phyloP scores from a whole-genome alignment of 129 eudicot genomes.

The Centella asiatica region DNA sequence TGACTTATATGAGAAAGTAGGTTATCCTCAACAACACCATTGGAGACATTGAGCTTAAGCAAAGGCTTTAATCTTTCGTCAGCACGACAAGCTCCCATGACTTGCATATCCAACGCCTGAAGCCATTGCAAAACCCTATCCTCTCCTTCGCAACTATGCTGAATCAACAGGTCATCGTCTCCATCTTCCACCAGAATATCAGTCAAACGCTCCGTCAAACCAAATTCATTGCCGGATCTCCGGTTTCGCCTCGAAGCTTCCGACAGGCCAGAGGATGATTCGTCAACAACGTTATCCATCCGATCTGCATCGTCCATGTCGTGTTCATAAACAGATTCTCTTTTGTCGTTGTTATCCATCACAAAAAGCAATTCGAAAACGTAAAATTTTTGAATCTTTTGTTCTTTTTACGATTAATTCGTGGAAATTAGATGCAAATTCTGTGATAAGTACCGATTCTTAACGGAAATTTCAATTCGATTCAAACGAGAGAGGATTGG shows the following conservation, averaged over 20 bases:
- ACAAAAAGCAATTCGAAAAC: too few species aligned
- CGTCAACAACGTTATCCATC: conserved; percentile 4
- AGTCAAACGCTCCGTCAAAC: conserved; percentile 41
- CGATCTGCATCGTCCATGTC: conserved; percentile 26
- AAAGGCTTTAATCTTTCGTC: background rate
- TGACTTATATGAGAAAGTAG: background rate
- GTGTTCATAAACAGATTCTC: conserved; percentile 26
- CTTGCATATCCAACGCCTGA: conserved; percentile 80
- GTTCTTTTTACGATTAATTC: too few species aligned
- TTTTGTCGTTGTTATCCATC: conserved; percentile 38
- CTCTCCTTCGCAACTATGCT: conserved; percentile 38
- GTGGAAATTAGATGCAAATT: too few species aligned
- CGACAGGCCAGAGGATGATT: conserved; percentile 6
- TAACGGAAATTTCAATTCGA: too few species aligned
- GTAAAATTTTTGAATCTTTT: too few species aligned
- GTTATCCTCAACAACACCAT: background rate
- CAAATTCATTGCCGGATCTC: conserved; percentile 17
- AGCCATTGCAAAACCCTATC: conserved; percentile 55
- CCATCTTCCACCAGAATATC: conserved; percentile 45
- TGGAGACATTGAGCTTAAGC: background rate
- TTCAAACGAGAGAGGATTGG: too few species aligned
- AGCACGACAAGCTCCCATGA: conserved; percentile 59
- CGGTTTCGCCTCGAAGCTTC: conserved; percentile 13
- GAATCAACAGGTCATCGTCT: conserved; percentile 55
- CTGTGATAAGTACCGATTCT: too few species aligned